Percentiles rank a stretch among this genome's conserved stretches.
These are phyloP conservation scores for Pterulicium gracile DNA, from an alignment of 1,284 basidiomycete genomes.

Conservation along the genomic window DNA sequence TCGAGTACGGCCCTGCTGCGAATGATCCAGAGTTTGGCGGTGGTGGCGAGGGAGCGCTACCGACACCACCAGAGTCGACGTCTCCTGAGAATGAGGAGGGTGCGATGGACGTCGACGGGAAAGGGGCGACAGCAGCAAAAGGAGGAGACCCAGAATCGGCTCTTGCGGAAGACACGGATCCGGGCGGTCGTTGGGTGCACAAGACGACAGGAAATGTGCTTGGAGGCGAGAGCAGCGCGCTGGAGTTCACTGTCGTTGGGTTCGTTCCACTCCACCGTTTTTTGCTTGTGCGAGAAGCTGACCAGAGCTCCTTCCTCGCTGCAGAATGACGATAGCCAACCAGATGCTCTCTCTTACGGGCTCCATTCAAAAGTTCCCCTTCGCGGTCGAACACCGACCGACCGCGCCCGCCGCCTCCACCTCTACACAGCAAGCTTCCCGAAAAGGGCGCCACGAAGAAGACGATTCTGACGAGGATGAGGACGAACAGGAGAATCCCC, in stretches of 20 bases:
- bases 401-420: slow-evolving; percentile 12
- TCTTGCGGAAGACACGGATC: slow-evolving; percentile 23
- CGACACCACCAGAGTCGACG: too few relatives aligned
- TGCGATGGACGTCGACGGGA: neutral
- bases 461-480: neutral
- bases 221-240: slow-evolving; percentile 58
- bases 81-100: neutral
- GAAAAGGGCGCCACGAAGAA: neutral
- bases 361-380: slow-evolving; percentile 81
- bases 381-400: slow-evolving; percentile 51
- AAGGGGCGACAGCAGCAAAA: too few relatives aligned
- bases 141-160: slow-evolving; percentile 18
- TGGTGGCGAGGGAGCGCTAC: slow-evolving; percentile 20
- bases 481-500: neutral
- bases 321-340: slow-evolving; percentile 84
- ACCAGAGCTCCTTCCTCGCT: slow-evolving; percentile 6
- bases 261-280: slow-evolving; percentile 25
- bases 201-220: slow-evolving; percentile 59
- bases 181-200: slow-evolving; percentile 75
- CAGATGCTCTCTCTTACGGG: slow-evolving; percentile 92
- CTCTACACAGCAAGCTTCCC: slow-evolving; percentile 2
- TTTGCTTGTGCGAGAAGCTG: neutral
- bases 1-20: slow-evolving; percentile 73
- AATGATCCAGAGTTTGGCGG: slow-evolving; percentile 64
- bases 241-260: slow-evolving; percentile 91